Percentiles rank a stretch among this genome's conserved stretches.
phyloP scores from a whole-genome alignment of 805 yeast genomes.

The Metschnikowia amazonensis region DNA sequence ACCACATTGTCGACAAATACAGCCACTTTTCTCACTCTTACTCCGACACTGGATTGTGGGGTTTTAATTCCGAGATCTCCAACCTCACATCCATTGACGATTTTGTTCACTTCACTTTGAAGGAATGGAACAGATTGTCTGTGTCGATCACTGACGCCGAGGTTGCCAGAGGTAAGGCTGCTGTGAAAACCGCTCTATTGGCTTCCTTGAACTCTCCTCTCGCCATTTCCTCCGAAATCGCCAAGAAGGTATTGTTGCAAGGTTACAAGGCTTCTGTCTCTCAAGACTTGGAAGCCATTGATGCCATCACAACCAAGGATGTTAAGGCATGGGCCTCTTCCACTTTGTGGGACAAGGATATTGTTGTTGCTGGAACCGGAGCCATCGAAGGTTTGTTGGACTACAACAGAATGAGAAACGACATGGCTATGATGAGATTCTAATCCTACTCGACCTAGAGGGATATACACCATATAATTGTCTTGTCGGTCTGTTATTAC shows the following conservation, averaged over 20 bases:
- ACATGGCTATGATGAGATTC: slow-evolving; percentile 84
- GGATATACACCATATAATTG: slow-evolving; percentile 6
- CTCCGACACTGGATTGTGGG: slow-evolving; percentile 82
- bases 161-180: slow-evolving; percentile 71
- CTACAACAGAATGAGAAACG: slow-evolving; percentile 82
- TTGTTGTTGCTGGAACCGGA: slow-evolving; percentile 81
- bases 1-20: slow-evolving; percentile 69
- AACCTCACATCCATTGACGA: slow-evolving; percentile 65
- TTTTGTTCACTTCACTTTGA: slow-evolving; percentile 72
- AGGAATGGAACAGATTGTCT: slow-evolving; percentile 84
- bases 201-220: slow-evolving; percentile 45
- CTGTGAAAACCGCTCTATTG: slow-evolving; percentile 62
- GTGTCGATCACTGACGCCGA: slow-evolving; percentile 72
- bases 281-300: slow-evolving; percentile 60
- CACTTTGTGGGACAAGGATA: slow-evolving; percentile 77
- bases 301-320: slow-evolving; percentile 55
- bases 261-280: slow-evolving; percentile 61
- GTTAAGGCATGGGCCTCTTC: slow-evolving; percentile 71
- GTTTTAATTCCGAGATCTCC: slow-evolving; percentile 64
- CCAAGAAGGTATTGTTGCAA: slow-evolving; percentile 52
- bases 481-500: slow-evolving; percentile 14
- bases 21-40: slow-evolving; percentile 69
- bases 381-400: slow-evolving; percentile 81
- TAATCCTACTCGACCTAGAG: slow-evolving; percentile 18
- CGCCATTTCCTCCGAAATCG: slow-evolving; percentile 55